phyloP scores from a whole-genome alignment of 768 basidiomycete species.

The Phaeotremella skinneri region DNA sequence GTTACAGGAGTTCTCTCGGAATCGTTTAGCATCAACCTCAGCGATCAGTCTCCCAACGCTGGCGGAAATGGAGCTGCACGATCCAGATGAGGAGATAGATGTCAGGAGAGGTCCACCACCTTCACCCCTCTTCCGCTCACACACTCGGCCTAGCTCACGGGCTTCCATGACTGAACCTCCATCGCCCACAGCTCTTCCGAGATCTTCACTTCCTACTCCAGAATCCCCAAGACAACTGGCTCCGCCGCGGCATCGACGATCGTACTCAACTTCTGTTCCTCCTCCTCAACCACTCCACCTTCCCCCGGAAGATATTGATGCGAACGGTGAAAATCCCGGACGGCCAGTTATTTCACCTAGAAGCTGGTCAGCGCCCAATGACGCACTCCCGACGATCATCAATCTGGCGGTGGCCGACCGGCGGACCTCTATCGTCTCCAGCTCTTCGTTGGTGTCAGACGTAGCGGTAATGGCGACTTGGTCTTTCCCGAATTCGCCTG shows the following conservation, averaged over 20 bases:
- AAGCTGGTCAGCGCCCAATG: neutral
- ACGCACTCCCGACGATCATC: slow-evolving; percentile 10
- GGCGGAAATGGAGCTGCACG: slow-evolving; percentile 13
- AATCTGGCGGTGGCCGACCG: slow-evolving; percentile 3
- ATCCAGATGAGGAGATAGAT: neutral
- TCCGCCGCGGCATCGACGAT: neutral
- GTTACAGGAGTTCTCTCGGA: slow-evolving; percentile 23
- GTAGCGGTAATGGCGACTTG: slow-evolving; percentile 29
- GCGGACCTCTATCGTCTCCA: neutral
- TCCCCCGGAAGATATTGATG: neutral
- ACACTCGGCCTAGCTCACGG: neutral
- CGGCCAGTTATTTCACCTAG: neutral
- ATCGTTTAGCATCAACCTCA: slow-evolving; percentile 27
- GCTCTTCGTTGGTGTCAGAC: slow-evolving; percentile 17
- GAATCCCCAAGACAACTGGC: neutral
- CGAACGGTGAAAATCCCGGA: neutral
- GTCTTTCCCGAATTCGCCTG: slow-evolving; percentile 25
- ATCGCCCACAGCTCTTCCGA: neutral
- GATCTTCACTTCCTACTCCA: neutral
- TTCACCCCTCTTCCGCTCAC: slow-evolving; percentile 15
- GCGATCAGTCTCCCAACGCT: slow-evolving; percentile 27
- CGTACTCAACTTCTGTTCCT: slow-evolving; percentile 9
- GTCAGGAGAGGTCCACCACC: slow-evolving; percentile 7
- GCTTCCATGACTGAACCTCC: slow-evolving; percentile 8
- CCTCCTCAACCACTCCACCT: slow-evolving; percentile 6